Base-by-base conservation (phyloP, 78 protist genomes). In the Isochrysis galbana region DNA sequence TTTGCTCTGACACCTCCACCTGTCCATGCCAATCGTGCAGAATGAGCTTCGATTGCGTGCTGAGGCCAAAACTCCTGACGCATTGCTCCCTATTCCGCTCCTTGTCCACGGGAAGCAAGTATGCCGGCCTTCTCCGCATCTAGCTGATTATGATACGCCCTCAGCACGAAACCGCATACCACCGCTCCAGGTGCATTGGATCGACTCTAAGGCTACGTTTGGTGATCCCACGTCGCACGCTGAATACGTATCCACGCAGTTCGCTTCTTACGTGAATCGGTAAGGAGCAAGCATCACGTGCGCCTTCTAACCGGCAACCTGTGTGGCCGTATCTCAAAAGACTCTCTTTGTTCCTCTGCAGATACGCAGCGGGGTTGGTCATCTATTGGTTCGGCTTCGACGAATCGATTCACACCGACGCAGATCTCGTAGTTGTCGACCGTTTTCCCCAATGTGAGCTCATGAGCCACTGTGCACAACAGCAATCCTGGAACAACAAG, bases 371-470 rank as follows among this genome's bases (percentile, higher is more conserved):
- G 25, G 84, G 84, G 44, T 46, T 77, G 22, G 84, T 77, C 48
- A 1, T 77, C 19, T 77, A 77, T 29, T 77, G 84, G 84, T 77
- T 77, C 84, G 84, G 84, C 47, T 77, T 39, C 84, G 84, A 77
- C n/a, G 84, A 34, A 46, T 2, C 47, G 34, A 77, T 77, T 17
- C 48, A 77, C 46, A 39, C 3, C 46, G 47, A 39, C 84, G 17
- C 45, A 2, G 34, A 32, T 23, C 42, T 72, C 21, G 14, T 72
- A 19, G 19, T 72, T 4, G 23, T 72, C 14, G 44, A 29, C 36
- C 17, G 32, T 19, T 72, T 72, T 19, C 82, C 82, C 82, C 44
- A 72, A 19, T 72, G 82, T 19, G 82, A 72, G 82, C 82, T 72
- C 32, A 72, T 72, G 82, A 61, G 74, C 74, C 74, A 61, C 74